These are phyloP conservation scores for Suillus hirtellus DNA, from an alignment of 768 basidiomycete species.

Conservation along the genomic window DNA sequence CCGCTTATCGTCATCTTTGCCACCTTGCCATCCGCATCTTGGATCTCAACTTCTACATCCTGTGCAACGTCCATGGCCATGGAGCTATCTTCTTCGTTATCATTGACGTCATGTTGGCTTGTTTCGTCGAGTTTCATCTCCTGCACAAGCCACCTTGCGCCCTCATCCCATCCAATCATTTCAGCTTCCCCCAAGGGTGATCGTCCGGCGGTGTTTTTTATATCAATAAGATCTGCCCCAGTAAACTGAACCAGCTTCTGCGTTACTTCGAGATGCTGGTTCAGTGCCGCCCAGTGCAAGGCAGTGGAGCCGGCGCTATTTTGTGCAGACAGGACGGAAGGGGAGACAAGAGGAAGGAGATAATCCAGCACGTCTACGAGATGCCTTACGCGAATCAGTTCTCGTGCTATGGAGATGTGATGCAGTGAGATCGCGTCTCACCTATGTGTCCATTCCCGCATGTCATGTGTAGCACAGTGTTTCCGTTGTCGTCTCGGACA, in stretches of 20 bases:
- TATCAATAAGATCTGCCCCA: constrained; percentile 62
- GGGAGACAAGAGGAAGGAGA: constrained; percentile 60
- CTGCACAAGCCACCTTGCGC: constrained; percentile 78
- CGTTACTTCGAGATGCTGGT: constrained; percentile 66
- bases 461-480: constrained; percentile 83
- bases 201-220: constrained; percentile 70
- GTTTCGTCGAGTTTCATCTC: constrained; percentile 72
- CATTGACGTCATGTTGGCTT: constrained; percentile 37
- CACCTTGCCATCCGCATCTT: constrained; percentile 69
- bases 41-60: constrained; percentile 66
- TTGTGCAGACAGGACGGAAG: constrained; percentile 56
- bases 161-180: constrained; percentile 78
- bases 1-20: constrained; percentile 57
- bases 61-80: constrained; percentile 34
- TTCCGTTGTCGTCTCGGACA: constrained; percentile 74
- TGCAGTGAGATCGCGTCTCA: constrained; percentile 46
- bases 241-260: constrained; percentile 60
- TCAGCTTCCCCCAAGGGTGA: constrained; percentile 85
- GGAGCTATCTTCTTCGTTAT: constrained; percentile 30
- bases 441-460: constrained; percentile 88
- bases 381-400: constrained; percentile 47
- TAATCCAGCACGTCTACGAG: constrained; percentile 71
- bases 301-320: constrained; percentile 81
- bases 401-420: constrained; percentile 11
- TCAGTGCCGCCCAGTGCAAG: constrained; percentile 90